Conservation (phyloP, 805 yeast genomes). For the Saturnispora galanensis region DNA sequence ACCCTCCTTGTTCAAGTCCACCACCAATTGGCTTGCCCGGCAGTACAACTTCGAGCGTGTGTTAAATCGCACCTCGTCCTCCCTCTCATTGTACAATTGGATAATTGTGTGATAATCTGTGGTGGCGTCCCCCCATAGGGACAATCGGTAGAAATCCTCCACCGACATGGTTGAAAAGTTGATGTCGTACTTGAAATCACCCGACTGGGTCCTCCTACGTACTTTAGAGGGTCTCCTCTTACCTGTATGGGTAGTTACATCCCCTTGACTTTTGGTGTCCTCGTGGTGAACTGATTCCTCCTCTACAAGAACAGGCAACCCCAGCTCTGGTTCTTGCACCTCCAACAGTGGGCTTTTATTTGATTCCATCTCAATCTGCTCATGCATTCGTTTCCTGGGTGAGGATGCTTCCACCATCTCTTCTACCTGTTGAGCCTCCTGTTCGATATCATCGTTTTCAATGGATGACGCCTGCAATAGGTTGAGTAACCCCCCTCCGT, state of each 20-base stretch:
- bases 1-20: not conserved
- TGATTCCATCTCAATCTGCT: no score
- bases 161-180: not conserved
- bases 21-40: conserved; percentile 2
- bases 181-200: not conserved
- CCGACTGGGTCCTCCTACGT: not conserved
- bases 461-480: no score
- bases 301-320: no score
- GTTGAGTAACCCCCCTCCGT: no score
- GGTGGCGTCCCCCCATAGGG: not conserved
- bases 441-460: no score
- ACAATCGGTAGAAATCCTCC: not conserved
- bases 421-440: no score
- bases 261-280: no score
- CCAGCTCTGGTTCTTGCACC: no score
- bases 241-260: not conserved
- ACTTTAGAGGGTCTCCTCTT: not conserved
- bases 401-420: no score
- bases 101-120: not conserved
- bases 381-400: no score
- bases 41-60: conserved; percentile 1
- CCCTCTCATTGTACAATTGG: not conserved
- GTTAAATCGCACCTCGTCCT: not conserved
- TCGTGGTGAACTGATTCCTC: no score
- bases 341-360: no score